phyloP scores from a whole-genome alignment of 108 stramenopile species.

The Cafeteria roenbergensis region DNA sequence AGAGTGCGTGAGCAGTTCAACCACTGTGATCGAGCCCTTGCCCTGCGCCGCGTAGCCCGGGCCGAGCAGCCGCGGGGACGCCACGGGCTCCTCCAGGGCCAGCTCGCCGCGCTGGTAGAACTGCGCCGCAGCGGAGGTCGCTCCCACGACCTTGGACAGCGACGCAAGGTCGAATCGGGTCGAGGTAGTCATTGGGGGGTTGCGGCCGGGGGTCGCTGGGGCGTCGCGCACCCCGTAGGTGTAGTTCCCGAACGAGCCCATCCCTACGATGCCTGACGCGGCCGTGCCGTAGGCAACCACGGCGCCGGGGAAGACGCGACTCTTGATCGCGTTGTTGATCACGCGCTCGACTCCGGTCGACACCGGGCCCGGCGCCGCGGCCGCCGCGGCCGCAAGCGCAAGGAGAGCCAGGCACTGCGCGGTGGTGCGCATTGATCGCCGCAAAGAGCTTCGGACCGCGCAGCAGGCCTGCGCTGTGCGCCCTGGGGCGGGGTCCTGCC shows the following conservation, averaged over 20 bases:
- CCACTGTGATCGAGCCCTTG: background rate
- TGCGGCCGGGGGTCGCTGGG: background rate
- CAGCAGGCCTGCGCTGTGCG: too few species aligned
- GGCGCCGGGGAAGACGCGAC: too few species aligned
- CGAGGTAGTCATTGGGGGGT: background rate
- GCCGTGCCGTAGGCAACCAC: too few species aligned
- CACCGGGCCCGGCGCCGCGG: too few species aligned
- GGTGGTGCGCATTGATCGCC: too few species aligned
- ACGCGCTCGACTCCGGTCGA: too few species aligned
- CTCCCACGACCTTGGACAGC: background rate
- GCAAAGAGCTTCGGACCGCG: too few species aligned
- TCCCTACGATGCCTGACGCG: too few species aligned
- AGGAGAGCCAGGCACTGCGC: too few species aligned
- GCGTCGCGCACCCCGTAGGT: background rate
- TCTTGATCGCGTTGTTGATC: too few species aligned
- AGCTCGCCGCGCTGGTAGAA: slow-evolving; percentile 3
- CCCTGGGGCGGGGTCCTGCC: too few species aligned
- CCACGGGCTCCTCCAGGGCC: background rate
- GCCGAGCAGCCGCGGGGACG: background rate
- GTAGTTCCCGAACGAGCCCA: background rate
- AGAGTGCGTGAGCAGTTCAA: background rate
- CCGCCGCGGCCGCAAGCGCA: too few species aligned
- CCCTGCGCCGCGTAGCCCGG: background rate
- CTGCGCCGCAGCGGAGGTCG: background rate
- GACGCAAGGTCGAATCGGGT: slow-evolving; percentile 3